A percentile compares a stretch with the other conserved stretches of the same genome.
phyloP scores from a whole-genome alignment of 495 filamentous ascomycete species.

The Endocarpon pusillum region DNA sequence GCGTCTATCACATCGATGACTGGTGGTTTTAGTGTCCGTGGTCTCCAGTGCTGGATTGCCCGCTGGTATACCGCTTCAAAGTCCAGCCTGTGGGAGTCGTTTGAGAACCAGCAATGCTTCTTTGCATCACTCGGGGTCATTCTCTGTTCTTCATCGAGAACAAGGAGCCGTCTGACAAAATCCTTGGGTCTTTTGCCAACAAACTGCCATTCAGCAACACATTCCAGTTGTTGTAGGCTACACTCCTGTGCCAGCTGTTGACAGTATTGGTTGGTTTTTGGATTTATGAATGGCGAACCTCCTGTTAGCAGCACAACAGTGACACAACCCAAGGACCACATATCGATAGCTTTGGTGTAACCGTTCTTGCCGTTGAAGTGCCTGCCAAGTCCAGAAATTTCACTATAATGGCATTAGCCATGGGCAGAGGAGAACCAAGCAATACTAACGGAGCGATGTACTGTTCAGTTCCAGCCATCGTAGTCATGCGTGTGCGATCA shows the following conservation, averaged over 20 bases:
- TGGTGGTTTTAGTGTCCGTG: conserved; percentile 7
- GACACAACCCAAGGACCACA: conserved; percentile 45
- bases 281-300: conserved; percentile 20
- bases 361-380: too few relatives aligned
- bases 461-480: conserved; percentile 43
- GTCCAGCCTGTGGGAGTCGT: conserved; percentile 17
- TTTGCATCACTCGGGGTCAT: conserved; percentile 38
- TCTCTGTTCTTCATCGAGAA: conserved; percentile 30
- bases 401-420: conserved; percentile 9
- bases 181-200: conserved; percentile 27
- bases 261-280: conserved; percentile 7
- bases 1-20: conserved; percentile 4
- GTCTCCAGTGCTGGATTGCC: conserved; percentile 33
- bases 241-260: conserved; percentile 9
- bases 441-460: conserved; percentile 56
- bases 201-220: conserved; percentile 16
- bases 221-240: conserved; percentile 21
- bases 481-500: conserved; percentile 35
- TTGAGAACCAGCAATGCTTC: conserved; percentile 42
- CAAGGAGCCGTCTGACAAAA: conserved; percentile 37
- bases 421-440: conserved; percentile 4
- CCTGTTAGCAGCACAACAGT: conserved; percentile 34
- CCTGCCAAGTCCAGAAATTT: too few relatives aligned
- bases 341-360: conserved; percentile 44
- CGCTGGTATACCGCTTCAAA: conserved; percentile 30